Percentiles rank a stretch among this genome's conserved stretches.
phyloP scores from a whole-genome alignment of 306 rosid species.

The Arachis hypogaea region DNA sequence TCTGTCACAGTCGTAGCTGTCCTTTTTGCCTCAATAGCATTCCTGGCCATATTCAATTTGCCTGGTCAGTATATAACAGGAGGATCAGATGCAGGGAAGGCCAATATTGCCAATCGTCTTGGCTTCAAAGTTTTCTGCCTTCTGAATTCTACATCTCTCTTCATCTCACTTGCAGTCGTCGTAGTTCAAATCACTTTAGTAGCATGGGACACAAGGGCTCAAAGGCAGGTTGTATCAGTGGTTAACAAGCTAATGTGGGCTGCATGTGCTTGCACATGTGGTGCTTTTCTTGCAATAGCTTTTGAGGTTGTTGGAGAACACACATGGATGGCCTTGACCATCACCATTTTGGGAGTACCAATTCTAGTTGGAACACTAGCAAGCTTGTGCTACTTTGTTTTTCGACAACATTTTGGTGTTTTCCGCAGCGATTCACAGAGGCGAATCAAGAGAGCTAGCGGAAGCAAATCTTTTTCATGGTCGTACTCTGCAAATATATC shows the following conservation, averaged over 20 bases:
- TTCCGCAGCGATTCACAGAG: conserved; percentile 74
- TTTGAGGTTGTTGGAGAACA: conserved; percentile 72
- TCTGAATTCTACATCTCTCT: conserved; percentile 81
- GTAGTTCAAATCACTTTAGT: conserved; percentile 98
- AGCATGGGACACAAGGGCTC: conserved; percentile 97
- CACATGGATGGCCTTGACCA: conserved; percentile 83
- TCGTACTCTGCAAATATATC: conserved; percentile 86
- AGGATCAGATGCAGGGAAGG: conserved; percentile 60
- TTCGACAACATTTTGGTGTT: conserved; percentile 74
- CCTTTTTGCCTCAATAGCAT: conserved; percentile 94
- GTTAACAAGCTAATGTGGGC: conserved; percentile 97
- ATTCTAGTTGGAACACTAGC: conserved; percentile 84
- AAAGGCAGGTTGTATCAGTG: conserved; percentile 88
- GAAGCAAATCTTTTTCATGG: conserved; percentile 94
- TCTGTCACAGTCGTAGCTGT: conserved; percentile 88
- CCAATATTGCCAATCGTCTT: conserved; percentile 55
- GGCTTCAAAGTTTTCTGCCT: conserved; percentile 83
- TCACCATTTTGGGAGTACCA: conserved; percentile 75
- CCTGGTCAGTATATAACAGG: conserved; percentile 67
- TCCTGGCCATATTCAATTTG: conserved; percentile 91
- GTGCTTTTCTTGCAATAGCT: conserved; percentile 80
- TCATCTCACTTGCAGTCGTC: conserved; percentile 91
- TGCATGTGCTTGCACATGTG: conserved; percentile 95
- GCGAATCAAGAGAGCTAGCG: conserved; percentile 76
- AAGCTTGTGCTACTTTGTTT: conserved; percentile 88